Base-by-base conservation (phyloP, 2,329 filamentous ascomycete species). In the Xylaria sp. region DNA sequence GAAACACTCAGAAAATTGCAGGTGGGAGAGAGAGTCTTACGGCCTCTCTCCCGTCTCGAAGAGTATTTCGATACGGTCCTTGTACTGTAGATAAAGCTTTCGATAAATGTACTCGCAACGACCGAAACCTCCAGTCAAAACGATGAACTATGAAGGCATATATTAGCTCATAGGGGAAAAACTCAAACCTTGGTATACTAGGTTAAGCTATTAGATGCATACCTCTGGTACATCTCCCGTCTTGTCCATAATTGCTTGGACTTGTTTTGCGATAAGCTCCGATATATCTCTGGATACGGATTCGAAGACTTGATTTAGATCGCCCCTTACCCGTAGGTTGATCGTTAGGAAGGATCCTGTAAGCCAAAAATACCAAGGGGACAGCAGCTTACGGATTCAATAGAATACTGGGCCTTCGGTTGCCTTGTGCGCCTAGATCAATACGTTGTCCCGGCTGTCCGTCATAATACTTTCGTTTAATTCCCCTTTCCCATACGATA, bases 41-140 rank as follows among this genome's bases (percentile, higher is more conserved):
- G 65, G 48, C 13, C 18, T 57, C 6, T 64, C 41, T 4, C 32
- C 48, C 0, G 28, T 18, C 15, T 68, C 63, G 5, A 41, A 58
- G 5, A 65, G 62, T 57, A 65, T 43, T 10, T 65, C 63, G 3
- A 60, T 58, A 2, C 23, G 2, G 12, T 28, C 36, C 8, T 53
- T 2, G 6, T 62, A 53, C 7, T 65, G 8, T 39, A 25, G n/a
- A 3, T 3, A 7, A 1, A 65, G 36, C n/a, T 65, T 55, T 25
- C 36, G 58, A 13, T 57, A 58, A 2, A 65, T 46, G 12, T 66
- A 67, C 18, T 61, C 48, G 36, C 66, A 68, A 9, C 66, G 45
- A 4, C 62, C 63, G n/a, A 69, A 67, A 15, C 64, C 67, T 4
- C 66, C 66, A 15, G 5, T 48, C 12, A 69, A 34, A 15, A 63